Conservation (phyloP, 176 grass and related monocot species). For the Coix lacrymajobi region DNA sequence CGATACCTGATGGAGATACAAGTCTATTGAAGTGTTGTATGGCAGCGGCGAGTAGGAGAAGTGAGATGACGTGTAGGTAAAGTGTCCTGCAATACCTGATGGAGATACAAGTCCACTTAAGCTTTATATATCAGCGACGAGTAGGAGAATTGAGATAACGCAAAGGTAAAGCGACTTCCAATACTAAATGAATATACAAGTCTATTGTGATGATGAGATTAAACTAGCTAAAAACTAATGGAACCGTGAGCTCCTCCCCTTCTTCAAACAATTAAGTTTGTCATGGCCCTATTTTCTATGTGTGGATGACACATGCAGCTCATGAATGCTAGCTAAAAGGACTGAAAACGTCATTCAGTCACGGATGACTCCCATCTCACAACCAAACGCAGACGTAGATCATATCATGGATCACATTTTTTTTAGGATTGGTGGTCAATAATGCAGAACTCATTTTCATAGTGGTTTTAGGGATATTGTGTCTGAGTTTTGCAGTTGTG, state of each 20-base stretch:
- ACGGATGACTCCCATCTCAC: background rate
- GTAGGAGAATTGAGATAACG: no score
- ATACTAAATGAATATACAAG: no score
- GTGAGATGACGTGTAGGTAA: no score
- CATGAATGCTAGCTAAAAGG: background rate
- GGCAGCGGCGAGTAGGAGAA: no score
- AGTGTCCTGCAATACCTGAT: no score
- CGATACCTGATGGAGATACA: background rate
- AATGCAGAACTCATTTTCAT: background rate
- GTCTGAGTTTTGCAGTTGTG: background rate
- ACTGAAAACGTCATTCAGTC: background rate
- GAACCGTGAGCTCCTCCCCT: background rate
- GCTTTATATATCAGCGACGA: no score
- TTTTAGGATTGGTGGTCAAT: background rate
- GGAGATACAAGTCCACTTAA: no score
- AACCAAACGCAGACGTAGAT: background rate
- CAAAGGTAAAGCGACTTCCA: no score
- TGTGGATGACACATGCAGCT: background rate
- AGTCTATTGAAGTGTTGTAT: background rate
- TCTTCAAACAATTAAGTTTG: background rate
- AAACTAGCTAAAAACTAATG: background rate
- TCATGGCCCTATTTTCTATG: background rate
- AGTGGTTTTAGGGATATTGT: background rate
- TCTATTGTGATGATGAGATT: background rate
- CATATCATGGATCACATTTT: background rate